Percentiles rank a stretch among this genome's conserved stretches.
phyloP scores from a whole-genome alignment of 805 yeast species.

The Teunomyces pallodes region DNA sequence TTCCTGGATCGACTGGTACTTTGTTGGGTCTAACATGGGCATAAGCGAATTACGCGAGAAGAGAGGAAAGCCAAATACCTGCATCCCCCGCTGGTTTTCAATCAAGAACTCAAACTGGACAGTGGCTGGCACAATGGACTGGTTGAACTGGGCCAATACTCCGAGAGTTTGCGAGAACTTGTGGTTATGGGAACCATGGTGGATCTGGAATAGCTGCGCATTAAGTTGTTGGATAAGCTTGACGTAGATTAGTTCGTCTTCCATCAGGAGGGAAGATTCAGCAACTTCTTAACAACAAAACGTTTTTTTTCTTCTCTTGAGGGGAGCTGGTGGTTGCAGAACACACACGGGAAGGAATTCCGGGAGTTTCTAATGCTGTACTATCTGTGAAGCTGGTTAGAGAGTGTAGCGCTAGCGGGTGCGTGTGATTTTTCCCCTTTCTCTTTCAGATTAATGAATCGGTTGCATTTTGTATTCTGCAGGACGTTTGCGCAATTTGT shows the following conservation, averaged over 20 bases:
- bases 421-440: too few relatives aligned
- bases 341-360: too few relatives aligned
- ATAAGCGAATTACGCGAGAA: conserved; percentile 46
- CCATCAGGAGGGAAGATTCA: neutral
- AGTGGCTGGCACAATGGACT: conserved; percentile 1
- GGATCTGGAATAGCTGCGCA: conserved; percentile 1
- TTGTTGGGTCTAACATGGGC: conserved; percentile 51
- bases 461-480: too few relatives aligned
- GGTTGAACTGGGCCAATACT: conserved; percentile 9
- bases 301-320: too few relatives aligned
- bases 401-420: too few relatives aligned
- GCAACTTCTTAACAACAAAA: neutral
- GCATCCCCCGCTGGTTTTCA: conserved; percentile 56
- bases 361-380: too few relatives aligned
- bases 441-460: too few relatives aligned
- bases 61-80: conserved; percentile 50
- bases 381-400: too few relatives aligned
- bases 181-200: conserved; percentile 3
- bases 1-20: conserved; percentile 45
- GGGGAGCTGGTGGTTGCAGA: neutral
- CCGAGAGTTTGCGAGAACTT: conserved; percentile 8
- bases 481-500: too few relatives aligned
- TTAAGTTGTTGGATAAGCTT: conserved; percentile 7
- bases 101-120: conserved; percentile 41
- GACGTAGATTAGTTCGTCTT: conserved; percentile 5